Evolutionary conservation across 768 basidiomycete species (phyloP), one percentile per base, ranked within the genome.

Genomic region (Agrocybe chaxingu): DNA sequence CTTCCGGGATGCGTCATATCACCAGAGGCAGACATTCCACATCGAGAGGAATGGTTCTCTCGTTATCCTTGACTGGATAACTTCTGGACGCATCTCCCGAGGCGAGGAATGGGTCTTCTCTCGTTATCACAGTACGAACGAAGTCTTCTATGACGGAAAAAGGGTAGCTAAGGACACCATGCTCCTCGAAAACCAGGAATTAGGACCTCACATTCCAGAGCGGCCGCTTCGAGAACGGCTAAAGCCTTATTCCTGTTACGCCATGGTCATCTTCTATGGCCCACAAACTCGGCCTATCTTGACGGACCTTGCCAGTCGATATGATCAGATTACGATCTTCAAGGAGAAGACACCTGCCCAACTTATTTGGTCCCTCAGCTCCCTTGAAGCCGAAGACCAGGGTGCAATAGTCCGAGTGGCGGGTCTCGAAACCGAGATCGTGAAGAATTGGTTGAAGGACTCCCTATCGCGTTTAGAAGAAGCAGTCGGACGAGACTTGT

Each of bases 101-200:
- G 89, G 89, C 30, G 96, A 98, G 62, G 85, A 90, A 45, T 98
- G 96, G 96, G 82, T 66, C 3, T 95, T 98, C 65, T 80, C 87
- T 44, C 74, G 79, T 51, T 98, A 96, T 65, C 80, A 85, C 63
- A 94, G 89, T 58, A 67, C 80, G 48, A 98, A 98, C 65, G 92
- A 96, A 65, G 70, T 98, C 9, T 80, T 80, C 62, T 64, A 89
- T 8, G 81, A 77, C 7, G 84, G 78, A 1, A 74, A 70, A 57
- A 77, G 85, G 50, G 67, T 93, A 31, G 87, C 83, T 44, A 83
- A 84, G 59, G 96, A 98, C 58, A 79, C 83, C 35, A 77, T 83
- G 73, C 75, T 94, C 8, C 75, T 98, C 10, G 85, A 93, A 53
- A 75, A 77, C n/a, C 57, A 64, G 35, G 57, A 58, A 18, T 29